A percentile compares a stretch with the other conserved stretches of the same genome.
These are phyloP conservation scores for Rhodosorus marinus DNA, from an alignment of 23 red algal genomes.

Conservation along the genomic window DNA sequence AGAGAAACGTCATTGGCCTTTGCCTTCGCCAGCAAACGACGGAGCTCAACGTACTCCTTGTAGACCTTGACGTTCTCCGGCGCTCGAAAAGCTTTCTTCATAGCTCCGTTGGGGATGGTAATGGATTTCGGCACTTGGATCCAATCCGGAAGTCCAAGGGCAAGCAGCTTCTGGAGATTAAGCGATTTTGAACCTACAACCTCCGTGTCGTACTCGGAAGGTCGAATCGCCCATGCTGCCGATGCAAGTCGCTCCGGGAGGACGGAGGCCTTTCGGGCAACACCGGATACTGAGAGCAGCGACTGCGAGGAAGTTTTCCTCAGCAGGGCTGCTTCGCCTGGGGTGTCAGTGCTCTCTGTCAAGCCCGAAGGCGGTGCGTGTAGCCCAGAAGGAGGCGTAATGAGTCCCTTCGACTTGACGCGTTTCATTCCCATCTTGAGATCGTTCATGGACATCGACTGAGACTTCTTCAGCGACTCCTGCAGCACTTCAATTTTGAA, in stretches of 20 bases:
- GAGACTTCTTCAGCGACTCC: slow-evolving; percentile 1
- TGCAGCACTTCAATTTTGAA: slow-evolving; percentile 48
- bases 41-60: slow-evolving; percentile 32
- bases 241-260: slow-evolving; percentile 12
- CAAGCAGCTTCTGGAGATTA: slow-evolving; percentile 36
- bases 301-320: slow-evolving; percentile 1
- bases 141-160: slow-evolving; percentile 61
- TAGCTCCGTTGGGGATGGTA: slow-evolving; percentile 53
- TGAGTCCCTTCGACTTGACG: slow-evolving; percentile 19
- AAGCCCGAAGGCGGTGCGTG: not conserved
- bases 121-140: slow-evolving; percentile 53
- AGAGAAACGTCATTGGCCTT: slow-evolving; percentile 35
- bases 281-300: not conserved
- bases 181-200: slow-evolving; percentile 71
- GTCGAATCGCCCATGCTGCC: slow-evolving; percentile 60
- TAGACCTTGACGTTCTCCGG: slow-evolving; percentile 20
- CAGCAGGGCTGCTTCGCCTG: not conserved
- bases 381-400: slow-evolving; percentile 14
- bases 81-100: slow-evolving; percentile 51
- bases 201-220: slow-evolving; percentile 30
- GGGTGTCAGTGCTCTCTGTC: not conserved
- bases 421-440: slow-evolving; percentile 33
- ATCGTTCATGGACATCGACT: slow-evolving; percentile 26
- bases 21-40: slow-evolving; percentile 12
- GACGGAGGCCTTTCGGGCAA: not conserved